Evolutionary conservation across 2,329 filamentous ascomycete genomes (phyloP).

Genomic region (Leptodontidium sp.): DNA sequence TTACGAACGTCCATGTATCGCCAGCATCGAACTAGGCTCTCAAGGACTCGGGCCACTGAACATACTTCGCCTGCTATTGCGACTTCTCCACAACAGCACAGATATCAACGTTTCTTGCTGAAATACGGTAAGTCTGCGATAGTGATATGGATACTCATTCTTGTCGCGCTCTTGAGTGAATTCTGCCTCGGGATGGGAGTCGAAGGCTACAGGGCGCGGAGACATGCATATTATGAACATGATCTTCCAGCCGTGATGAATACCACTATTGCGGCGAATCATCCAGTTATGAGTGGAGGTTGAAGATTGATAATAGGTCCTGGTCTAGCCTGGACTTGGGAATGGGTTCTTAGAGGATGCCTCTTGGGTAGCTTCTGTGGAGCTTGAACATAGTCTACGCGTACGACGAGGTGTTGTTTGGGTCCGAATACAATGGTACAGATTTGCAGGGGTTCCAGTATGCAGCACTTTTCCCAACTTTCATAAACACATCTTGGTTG

Average conservation of each 20-base stretch:
- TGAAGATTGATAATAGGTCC: neutral
- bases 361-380: neutral
- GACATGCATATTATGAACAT: neutral
- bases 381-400: neutral
- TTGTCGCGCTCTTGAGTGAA: neutral
- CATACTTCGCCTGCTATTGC: neutral
- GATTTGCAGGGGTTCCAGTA: neutral
- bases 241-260: neutral
- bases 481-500: neutral
- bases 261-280: neutral
- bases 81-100: neutral
- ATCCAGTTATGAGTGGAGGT: neutral
- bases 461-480: too few species aligned
- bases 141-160: neutral
- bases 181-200: neutral
- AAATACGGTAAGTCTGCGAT: neutral
- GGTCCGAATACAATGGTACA: neutral
- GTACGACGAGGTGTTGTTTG: neutral
- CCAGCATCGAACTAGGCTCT: conserved; percentile 8
- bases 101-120: neutral
- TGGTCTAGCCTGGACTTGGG: neutral
- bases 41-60: neutral
- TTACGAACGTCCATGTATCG: neutral
- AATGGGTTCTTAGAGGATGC: neutral
- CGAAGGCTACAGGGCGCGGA: neutral